Evolutionary conservation across 2,329 filamentous ascomycete genomes (phyloP), one percentile per base, ranked within the genome.

Genomic region (Exserohilum rostratum): DNA sequence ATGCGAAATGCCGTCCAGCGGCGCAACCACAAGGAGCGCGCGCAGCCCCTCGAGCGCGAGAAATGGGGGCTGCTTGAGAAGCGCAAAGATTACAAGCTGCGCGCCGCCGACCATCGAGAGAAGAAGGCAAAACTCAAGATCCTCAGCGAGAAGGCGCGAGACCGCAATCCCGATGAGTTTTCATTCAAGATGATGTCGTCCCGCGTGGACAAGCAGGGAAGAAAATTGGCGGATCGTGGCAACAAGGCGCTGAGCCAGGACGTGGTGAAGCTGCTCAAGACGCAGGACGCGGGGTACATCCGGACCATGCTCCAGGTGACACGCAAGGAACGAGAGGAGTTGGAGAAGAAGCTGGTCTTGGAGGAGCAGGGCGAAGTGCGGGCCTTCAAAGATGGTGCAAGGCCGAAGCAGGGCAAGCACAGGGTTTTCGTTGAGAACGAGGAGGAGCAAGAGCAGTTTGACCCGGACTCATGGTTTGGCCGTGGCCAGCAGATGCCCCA

Each of bases 11-110:
- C 72, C 62, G 72, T 76, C 57, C 86, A 91, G 66, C 86, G 91
- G 77, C 91, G 91, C 71, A 89, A 91, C 65, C 93, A 98, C 78
- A 86, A 88, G 66, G 95, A 98, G 82, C 89, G 95, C 67, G 90
- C 90, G 31, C 95, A 98, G 76, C 90, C 93, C 35, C 77, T 86
- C 60, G 90, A 93, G 72, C 90, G 95, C 48, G 81, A 88, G 62
- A 91, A 91, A 80, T 91, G 92, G 78, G 95, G 95, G 61, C 85
- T 98, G 18, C 87, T 98, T 58, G 95, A 98, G 77, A 98, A 99
- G 80, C 90, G 95, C 83, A 97, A 97, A 79, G 86, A 88, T 76
- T 88, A 88, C 78, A 82, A 83, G 56, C 83, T 87, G 53, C 85
- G 86, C 48, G 86, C 86, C 15, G 79, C 80, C 71, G 85, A 88